phyloP scores from a whole-genome alignment of 2,329 filamentous ascomycete species.

The Anisogramma anomala region DNA sequence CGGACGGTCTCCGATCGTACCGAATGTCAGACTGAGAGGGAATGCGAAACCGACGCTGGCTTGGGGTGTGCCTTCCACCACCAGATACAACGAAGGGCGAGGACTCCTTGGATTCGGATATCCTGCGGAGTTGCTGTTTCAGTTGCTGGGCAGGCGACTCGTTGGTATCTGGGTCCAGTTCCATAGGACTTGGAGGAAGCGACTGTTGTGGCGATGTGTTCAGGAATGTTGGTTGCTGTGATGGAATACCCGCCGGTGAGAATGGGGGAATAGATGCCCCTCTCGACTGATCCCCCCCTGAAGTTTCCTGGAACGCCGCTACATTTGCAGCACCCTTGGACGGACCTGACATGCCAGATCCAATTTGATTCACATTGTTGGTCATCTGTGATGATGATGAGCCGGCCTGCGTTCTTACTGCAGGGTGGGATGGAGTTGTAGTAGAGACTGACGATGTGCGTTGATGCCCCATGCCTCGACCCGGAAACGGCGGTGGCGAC shows the following conservation, averaged over 20 bases:
- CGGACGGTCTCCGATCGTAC: slow-evolving; percentile 14
- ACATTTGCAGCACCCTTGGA: neutral
- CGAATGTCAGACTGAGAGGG: slow-evolving; percentile 7
- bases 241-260: slow-evolving; percentile 12
- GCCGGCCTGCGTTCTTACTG: slow-evolving; percentile 25
- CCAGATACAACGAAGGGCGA: slow-evolving; percentile 3
- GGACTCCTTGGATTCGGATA: slow-evolving; percentile 11
- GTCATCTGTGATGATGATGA: slow-evolving; percentile 11
- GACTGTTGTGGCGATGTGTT: slow-evolving; percentile 12
- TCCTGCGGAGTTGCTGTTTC: slow-evolving; percentile 13
- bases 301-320: neutral
- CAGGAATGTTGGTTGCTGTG: slow-evolving; percentile 11
- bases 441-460: slow-evolving; percentile 12
- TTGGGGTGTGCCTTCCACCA: slow-evolving; percentile 10
- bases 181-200: slow-evolving; percentile 3
- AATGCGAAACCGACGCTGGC: slow-evolving; percentile 7
- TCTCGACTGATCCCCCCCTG: neutral
- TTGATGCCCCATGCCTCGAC: slow-evolving; percentile 8
- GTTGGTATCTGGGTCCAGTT: slow-evolving; percentile 7
- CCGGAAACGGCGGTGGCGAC: slow-evolving; percentile 14
- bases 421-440: slow-evolving; percentile 24
- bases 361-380: slow-evolving; percentile 5
- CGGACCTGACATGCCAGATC: neutral
- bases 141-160: slow-evolving; percentile 13
- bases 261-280: slow-evolving; percentile 7